Percentiles rank a stretch among this genome's conserved stretches.
phyloP scores from a whole-genome alignment of 2,329 filamentous ascomycete species.

The Botrytis hyacinthi region DNA sequence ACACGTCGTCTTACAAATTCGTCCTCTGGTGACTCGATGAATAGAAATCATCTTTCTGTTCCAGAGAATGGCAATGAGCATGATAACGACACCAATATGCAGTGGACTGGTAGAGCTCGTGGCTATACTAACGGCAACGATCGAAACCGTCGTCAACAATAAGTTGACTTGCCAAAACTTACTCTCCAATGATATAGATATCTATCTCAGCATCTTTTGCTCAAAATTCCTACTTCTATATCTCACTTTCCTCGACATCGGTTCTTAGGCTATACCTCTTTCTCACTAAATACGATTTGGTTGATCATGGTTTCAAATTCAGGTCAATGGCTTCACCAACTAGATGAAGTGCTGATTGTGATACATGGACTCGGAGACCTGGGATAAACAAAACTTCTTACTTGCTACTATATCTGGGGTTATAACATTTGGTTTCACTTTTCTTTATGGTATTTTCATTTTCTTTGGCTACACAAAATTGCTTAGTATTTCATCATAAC shows the following conservation, averaged over 20 bases:
- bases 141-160: slow-evolving; percentile 2
- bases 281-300: slow-evolving; percentile 1
- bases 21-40: not conserved
- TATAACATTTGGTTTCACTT: not conserved
- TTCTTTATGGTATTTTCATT: not conserved
- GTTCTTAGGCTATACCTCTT: not conserved
- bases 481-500: not conserved
- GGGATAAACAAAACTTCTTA: not conserved
- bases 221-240: not conserved
- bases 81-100: not conserved
- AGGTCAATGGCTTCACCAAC: slow-evolving; percentile 8
- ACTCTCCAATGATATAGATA: not conserved
- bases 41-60: not conserved
- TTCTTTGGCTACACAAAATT: not conserved
- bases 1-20: slow-evolving; percentile 14
- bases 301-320: slow-evolving; percentile 3
- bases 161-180: not conserved
- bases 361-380: not conserved
- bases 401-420: slow-evolving; percentile 10
- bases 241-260: not conserved
- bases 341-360: not conserved
- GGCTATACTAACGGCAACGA: not conserved
- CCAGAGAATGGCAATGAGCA: not conserved
- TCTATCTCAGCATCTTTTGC: not conserved
- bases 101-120: not conserved